These are phyloP conservation scores for Vittaforma corneae DNA, from an alignment of 371 early-diverging fungal genomes.

Conservation along the genomic window DNA sequence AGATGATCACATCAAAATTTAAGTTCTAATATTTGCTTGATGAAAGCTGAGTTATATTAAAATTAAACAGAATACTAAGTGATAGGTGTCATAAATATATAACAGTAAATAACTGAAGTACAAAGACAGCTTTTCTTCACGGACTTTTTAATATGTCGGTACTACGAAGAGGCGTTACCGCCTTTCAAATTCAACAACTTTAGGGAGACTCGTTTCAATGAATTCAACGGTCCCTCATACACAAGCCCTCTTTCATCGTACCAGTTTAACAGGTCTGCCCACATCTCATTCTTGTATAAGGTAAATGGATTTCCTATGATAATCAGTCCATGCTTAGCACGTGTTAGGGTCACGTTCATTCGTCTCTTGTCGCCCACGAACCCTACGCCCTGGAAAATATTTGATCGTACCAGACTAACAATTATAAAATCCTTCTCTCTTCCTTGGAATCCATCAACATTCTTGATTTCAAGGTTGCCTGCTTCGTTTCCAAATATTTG, in stretches of 20 bases:
- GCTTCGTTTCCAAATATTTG: constrained; percentile 77
- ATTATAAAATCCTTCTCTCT: constrained; percentile 97
- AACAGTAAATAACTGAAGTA: no score
- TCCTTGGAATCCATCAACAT: constrained; percentile 97
- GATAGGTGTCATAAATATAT: no score
- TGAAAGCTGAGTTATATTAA: no score
- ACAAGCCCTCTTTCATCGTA: constrained; percentile 76
- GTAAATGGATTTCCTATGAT: constrained; percentile 89
- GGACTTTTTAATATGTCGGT: no score
- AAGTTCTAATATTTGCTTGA: no score
- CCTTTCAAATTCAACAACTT: constrained; percentile 7
- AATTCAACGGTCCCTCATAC: constrained; percentile 77
- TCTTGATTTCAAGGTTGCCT: constrained; percentile 72
- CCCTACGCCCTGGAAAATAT: constrained; percentile 83
- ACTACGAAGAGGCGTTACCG: no score
- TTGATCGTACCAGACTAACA: constrained; percentile 83
- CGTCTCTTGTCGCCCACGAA: constrained; percentile 89
- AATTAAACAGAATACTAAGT: no score
- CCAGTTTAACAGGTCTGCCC: constrained; percentile 80
- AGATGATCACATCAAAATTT: no score
- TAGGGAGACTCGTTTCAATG: neutral
- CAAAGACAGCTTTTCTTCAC: no score
- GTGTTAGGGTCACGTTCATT: constrained; percentile 87
- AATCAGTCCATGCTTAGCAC: constrained; percentile 82
- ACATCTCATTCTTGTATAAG: constrained; percentile 74